Evolutionary conservation across 2,329 filamentous ascomycete genomes (phyloP), one percentile per base, ranked within the genome.

Genomic region (Blastomyces emzantsi): DNA sequence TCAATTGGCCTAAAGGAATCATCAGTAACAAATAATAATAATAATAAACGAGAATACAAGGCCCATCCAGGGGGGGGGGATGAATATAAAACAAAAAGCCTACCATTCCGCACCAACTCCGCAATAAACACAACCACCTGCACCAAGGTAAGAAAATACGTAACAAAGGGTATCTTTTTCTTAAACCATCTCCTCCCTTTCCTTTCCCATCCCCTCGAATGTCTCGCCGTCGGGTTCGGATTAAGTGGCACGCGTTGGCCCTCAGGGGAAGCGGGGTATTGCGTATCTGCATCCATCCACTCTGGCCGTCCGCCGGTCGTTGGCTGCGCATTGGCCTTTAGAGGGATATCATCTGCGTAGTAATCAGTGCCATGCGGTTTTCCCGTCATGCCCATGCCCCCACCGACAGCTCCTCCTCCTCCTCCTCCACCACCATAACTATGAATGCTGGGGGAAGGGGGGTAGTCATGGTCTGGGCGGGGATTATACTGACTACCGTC

Each of bases 61-160:
- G 33, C 4, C 4, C 3, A 33, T 33, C 28, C 28, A 30, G 1
- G 4, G 4, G 28, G 28, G 28, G 28, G 4, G 28, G 64, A 17
- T 61, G 65, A 41, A 61, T 63, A 17, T 56, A 41, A 22, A 57
- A 56, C 56, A n/a, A 33, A 41, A 1, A 63, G 28, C 65, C 75
- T 82, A 91, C 90, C 88, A 76, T 92, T 95, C 72, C 88, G 90
- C 58, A 90, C 87, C 66, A 99, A 80, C 78, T 97, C 91, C 61
- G 83, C 91, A 67, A 97, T 89, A 72, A 99, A 99, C 36, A 97
- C 91, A 19, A 81, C 85, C 25, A 94, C 78, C 74, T 97, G 92
- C 15, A 89, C 82, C 39, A 87, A 62, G 2, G 91, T 90, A 67
- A 97, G 83, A 54, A 87, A 76, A 74, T 93, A 97, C 43, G 92